These are phyloP conservation scores for Evansstolkia leycettana DNA, from an alignment of 495 filamentous ascomycete species.

Conservation along the genomic window DNA sequence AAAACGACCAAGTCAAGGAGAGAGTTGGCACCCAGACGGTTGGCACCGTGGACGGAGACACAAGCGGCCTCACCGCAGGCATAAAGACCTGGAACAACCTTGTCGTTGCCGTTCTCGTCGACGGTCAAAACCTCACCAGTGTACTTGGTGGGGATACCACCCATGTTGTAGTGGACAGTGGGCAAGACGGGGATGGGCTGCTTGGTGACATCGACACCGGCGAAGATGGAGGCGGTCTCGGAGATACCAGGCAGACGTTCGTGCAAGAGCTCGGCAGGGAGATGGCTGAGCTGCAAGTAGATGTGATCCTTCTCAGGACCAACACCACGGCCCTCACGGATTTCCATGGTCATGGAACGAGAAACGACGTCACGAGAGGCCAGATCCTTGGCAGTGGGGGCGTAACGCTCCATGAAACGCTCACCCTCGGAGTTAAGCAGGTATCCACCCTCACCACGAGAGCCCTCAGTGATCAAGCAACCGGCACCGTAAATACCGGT, in stretches of 20 bases:
- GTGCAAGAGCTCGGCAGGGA: constrained; percentile 79
- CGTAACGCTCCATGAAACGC: constrained; percentile 98
- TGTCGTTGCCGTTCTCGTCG: constrained; percentile 70
- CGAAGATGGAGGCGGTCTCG: constrained; percentile 92
- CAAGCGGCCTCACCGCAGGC: constrained; percentile 95
- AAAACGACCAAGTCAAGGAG: constrained; percentile 95
- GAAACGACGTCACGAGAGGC: constrained; percentile 88
- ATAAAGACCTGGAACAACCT: constrained; percentile 90
- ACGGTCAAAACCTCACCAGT: constrained; percentile 88
- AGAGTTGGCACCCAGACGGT: constrained; percentile 95
- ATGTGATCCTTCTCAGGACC: constrained; percentile 95
- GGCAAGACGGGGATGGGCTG: constrained; percentile 94
- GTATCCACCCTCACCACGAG: constrained; percentile 96
- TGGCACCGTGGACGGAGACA: constrained; percentile 95
- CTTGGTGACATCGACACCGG: constrained; percentile 91
- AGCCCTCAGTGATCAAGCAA: constrained; percentile 95
- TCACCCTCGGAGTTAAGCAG: constrained; percentile 93
- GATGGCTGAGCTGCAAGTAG: constrained; percentile 90
- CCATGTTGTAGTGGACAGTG: constrained; percentile 99
- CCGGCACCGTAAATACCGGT: constrained; percentile 98
- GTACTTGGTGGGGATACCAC: constrained; percentile 94
- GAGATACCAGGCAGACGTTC: constrained; percentile 97
- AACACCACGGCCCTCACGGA: constrained; percentile 91
- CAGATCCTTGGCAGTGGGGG: constrained; percentile 93
- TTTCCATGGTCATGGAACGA: constrained; percentile 94